phyloP scores from a whole-genome alignment of 176 grass and related monocot species.

The Bromus sterilis region DNA sequence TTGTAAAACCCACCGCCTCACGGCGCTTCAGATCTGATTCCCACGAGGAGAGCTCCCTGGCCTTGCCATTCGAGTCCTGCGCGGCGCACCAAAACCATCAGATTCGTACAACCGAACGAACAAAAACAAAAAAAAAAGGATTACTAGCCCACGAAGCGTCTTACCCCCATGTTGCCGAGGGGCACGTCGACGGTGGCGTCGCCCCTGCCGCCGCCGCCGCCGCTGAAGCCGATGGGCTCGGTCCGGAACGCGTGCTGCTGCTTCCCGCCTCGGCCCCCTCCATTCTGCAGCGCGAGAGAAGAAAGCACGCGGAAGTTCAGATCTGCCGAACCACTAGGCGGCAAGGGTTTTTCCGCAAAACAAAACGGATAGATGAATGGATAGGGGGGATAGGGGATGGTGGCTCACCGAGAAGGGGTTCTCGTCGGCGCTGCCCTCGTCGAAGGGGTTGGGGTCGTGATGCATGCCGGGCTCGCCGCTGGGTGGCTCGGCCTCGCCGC shows the following conservation, averaged over 20 bases:
- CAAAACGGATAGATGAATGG: not conserved
- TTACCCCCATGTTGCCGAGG: slow-evolving; percentile 63
- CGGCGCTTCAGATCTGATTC: slow-evolving; percentile 67
- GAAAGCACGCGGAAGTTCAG: not conserved
- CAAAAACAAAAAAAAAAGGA: not conserved
- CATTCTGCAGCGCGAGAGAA: slow-evolving; percentile 46
- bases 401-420: slow-evolving; percentile 56
- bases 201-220: slow-evolving; percentile 35
- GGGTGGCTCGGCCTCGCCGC: slow-evolving; percentile 2
- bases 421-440: slow-evolving; percentile 51
- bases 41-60: slow-evolving; percentile 72
- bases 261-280: slow-evolving; percentile 27
- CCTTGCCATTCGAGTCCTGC: slow-evolving; percentile 64
- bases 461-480: slow-evolving; percentile 32
- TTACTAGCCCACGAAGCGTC: not conserved
- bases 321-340: slow-evolving; percentile 8
- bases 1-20: slow-evolving; percentile 58
- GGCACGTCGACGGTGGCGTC: slow-evolving; percentile 73
- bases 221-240: slow-evolving; percentile 47
- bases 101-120: not conserved
- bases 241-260: slow-evolving; percentile 51
- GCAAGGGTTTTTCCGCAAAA: not conserved
- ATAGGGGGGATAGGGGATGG: not conserved
- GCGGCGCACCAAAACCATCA: not conserved
- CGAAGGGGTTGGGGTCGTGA: slow-evolving; percentile 86